Evolutionary conservation across 164 flowering plant genomes (phyloP).

Genomic region (Saururus chinensis): DNA sequence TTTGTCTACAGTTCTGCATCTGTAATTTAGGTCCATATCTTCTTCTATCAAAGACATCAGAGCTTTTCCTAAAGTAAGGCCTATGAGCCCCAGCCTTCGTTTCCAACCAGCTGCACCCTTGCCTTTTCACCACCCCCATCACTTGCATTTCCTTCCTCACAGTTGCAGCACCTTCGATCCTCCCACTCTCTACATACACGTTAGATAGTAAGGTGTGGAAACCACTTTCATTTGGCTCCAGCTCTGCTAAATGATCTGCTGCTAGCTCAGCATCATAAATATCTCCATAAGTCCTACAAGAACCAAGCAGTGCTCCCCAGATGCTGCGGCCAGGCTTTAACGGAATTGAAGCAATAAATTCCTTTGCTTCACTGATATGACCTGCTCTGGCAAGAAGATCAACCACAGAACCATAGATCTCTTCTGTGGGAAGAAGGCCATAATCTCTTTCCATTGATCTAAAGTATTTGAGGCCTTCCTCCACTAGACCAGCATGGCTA

Average conservation of each 20-base stretch:
- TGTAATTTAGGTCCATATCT: too few relatives aligned
- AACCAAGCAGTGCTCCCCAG: slow-evolving; percentile 24
- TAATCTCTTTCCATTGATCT: slow-evolving; percentile 10
- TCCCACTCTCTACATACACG: slow-evolving; percentile 17
- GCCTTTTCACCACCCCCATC: slow-evolving; percentile 8
- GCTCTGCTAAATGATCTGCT: slow-evolving; percentile 6
- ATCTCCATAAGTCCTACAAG: slow-evolving; percentile 19
- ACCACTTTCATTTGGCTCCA: slow-evolving; percentile 15
- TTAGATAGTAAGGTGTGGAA: slow-evolving; percentile 15
- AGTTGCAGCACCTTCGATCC: slow-evolving; percentile 7
- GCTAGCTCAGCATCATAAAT: slow-evolving; percentile 15
- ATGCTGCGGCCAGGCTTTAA: slow-evolving; percentile 15
- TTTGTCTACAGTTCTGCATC: too few relatives aligned
- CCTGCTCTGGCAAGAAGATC: slow-evolving; percentile 27
- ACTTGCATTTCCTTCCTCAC: slow-evolving; percentile 15
- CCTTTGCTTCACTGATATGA: slow-evolving; percentile 16
- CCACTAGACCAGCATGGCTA: slow-evolving; percentile 23
- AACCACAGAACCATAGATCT: slow-evolving; percentile 16
- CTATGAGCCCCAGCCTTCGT: not conserved
- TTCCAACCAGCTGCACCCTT: slow-evolving; percentile 22
- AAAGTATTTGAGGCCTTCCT: slow-evolving; percentile 18
- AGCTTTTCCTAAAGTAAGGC: not conserved
- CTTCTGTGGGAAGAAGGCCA: slow-evolving; percentile 12
- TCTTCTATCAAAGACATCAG: not conserved
- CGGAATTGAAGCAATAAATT: slow-evolving; percentile 14